These are phyloP conservation scores for Annulohypoxylon moriforme DNA, from an alignment of 495 filamentous ascomycete species.

Conservation along the genomic window DNA sequence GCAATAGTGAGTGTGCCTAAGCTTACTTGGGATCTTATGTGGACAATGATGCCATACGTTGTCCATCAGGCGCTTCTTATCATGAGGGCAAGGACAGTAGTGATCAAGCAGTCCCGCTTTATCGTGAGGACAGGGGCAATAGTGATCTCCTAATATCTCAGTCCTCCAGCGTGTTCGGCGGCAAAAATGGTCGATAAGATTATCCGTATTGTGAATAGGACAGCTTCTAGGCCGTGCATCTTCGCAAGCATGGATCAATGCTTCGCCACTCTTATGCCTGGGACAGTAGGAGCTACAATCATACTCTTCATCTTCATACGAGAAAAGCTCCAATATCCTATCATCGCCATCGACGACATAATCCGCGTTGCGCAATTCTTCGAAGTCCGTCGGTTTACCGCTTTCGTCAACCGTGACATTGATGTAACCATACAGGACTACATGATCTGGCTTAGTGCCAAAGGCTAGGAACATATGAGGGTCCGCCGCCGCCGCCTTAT, in stretches of 20 bases:
- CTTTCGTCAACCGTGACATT: conserved; percentile 16
- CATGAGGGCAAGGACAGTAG: conserved; percentile 35
- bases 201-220: conserved; percentile 13
- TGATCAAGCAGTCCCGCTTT: conserved; percentile 18
- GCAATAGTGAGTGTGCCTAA: conserved; percentile 11
- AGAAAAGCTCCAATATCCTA: conserved; percentile 32
- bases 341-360: conserved; percentile 25
- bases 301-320: conserved; percentile 11
- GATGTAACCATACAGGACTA: conserved; percentile 33
- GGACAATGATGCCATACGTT: not conserved
- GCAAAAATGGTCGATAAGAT: conserved; percentile 28
- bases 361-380: not conserved
- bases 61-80: not conserved
- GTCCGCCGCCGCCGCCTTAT: not conserved
- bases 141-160: conserved; percentile 25
- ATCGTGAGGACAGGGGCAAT: conserved; percentile 24
- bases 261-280: not conserved
- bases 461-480: conserved; percentile 33
- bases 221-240: conserved; percentile 3
- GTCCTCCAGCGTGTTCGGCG: conserved; percentile 22
- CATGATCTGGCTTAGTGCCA: conserved; percentile 21
- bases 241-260: conserved; percentile 4
- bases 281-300: conserved; percentile 36
- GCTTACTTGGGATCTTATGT: conserved; percentile 10
- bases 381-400: conserved; percentile 20